Conservation (phyloP, 2,329 filamentous ascomycete genomes). For the Chaetomium globosum region DNA sequence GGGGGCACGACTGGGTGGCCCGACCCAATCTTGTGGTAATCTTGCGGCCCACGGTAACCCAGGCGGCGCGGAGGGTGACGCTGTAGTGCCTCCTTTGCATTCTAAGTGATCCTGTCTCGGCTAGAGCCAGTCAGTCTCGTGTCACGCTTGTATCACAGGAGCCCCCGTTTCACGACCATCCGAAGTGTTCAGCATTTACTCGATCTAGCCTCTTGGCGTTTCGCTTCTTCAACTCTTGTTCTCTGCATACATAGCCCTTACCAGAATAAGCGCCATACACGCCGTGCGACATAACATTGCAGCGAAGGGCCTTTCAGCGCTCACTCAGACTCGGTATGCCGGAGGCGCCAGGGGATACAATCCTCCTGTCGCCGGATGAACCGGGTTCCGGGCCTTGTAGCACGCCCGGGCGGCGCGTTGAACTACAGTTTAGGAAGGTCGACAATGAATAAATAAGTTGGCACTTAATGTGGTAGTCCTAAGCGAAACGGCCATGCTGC, state of each 20-base stretch:
- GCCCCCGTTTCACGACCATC: not conserved
- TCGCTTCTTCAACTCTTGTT: conserved; percentile 2
- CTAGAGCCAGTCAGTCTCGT: not conserved
- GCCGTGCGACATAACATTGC: conserved; percentile 1
- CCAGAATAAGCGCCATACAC: conserved; percentile 7
- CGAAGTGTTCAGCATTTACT: not conserved
- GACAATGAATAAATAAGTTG: not conserved
- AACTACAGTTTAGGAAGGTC: not conserved
- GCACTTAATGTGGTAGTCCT: not conserved
- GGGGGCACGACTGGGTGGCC: not conserved
- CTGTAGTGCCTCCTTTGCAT: not conserved
- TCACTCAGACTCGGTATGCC: not conserved
- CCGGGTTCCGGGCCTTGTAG: not conserved
- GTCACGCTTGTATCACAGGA: not conserved
- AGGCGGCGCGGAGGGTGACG: not conserved
- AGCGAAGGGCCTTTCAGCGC: not conserved
- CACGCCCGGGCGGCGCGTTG: not conserved
- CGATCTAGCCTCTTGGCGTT: not conserved
- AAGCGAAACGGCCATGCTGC: not conserved
- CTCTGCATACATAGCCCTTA: not conserved
- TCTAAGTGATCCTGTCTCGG: not conserved
- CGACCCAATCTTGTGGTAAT: not conserved
- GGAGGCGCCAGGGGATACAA: not conserved
- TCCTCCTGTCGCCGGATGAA: not conserved
- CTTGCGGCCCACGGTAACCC: not conserved